Evolutionary conservation across 441 rosid species (phyloP), one percentile per base, ranked within the genome.

Genomic region (Isatis lusitanica): DNA sequence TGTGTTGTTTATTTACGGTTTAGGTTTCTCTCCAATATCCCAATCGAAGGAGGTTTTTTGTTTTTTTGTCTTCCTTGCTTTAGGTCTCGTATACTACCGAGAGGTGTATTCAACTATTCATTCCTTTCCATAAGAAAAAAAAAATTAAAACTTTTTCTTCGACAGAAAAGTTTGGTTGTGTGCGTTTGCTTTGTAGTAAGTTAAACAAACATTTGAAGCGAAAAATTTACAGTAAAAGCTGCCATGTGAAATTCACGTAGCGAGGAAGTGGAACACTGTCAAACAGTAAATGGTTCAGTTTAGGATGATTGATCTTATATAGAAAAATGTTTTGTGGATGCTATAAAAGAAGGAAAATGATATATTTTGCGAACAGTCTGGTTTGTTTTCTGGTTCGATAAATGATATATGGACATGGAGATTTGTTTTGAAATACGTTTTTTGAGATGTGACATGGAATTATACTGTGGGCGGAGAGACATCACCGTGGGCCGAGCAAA

Each of bases 1-100:
- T 61, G 68, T 74, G 74, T 33, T 64, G 65, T 62, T 55, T 75
- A 62, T 44, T 53, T 62, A 30, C 70, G 58, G 65, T 52, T 68
- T 69, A 63, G 71, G 53, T 28, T 43, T 44, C 21, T 68, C 46
- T 69, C 70, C 36, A n/a, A 35, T n/a, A 67, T 30, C 1, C 42
- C 42, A 42, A 60, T 17, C 48, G 24, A 53, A 35, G 36, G 59
- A 68, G 79, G 73, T 46, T 61, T 68, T 51, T 51, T 51, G 31
- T 68, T 35, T 35, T 68, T 67, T 63, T 13, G 15, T 52, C n/a
- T 69, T 69, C 64, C 60, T 53, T 75, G 56, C 68, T 6, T 17
- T 18, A 33, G 66, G 36, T 47, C 38, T 64, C 50, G 52, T 57
- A 31, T 58, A 74, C 66, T 39, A 50, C 35, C 39, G 18, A 48